Evolutionary conservation across 805 yeast genomes (phyloP).

Genomic region (Saturnispora silvae): DNA sequence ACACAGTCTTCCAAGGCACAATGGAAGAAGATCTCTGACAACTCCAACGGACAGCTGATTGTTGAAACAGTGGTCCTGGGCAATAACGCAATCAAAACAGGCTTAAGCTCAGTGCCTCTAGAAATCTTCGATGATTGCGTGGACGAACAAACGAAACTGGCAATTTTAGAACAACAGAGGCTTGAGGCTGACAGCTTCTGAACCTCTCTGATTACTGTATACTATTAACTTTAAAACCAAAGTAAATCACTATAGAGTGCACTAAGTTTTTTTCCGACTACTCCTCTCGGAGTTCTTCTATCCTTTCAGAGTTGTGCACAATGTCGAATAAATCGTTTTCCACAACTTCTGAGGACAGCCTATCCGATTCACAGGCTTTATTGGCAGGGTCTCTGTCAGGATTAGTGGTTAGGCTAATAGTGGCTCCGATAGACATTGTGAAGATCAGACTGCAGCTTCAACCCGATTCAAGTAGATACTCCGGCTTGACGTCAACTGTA

Average conservation of each 20-base stretch:
- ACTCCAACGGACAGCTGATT: conserved; percentile 20
- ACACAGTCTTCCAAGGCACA: conserved; percentile 59
- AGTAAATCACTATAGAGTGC: no score
- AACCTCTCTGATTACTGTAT: not conserved
- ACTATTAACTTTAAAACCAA: not conserved
- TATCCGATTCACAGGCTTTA: conserved; percentile 31
- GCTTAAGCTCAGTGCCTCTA: conserved; percentile 48
- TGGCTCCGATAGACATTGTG: conserved; percentile 70
- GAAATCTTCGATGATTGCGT: conserved; percentile 49
- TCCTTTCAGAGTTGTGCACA: not conserved
- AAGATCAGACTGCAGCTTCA: conserved; percentile 68
- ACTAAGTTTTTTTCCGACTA: no score
- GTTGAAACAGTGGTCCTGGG: conserved; percentile 39
- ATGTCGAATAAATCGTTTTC: conserved; percentile 5
- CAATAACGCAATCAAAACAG: conserved; percentile 39
- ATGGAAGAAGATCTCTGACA: conserved; percentile 23
- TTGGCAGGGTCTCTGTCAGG: conserved; percentile 71
- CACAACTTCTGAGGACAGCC: conserved; percentile 12
- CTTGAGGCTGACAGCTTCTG: conserved; percentile 18
- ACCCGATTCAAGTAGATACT: conserved; percentile 23
- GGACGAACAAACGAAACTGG: conserved; percentile 45
- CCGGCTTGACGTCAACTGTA: conserved; percentile 30
- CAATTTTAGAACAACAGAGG: conserved; percentile 56
- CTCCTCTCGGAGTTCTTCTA: not conserved
- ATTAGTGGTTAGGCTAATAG: conserved; percentile 35